A percentile compares a stretch with the other conserved stretches of the same genome.
Evolutionary conservation across 2,329 filamentous ascomycete species (phyloP).

Genomic region (Arthrobotrys megalospora): DNA sequence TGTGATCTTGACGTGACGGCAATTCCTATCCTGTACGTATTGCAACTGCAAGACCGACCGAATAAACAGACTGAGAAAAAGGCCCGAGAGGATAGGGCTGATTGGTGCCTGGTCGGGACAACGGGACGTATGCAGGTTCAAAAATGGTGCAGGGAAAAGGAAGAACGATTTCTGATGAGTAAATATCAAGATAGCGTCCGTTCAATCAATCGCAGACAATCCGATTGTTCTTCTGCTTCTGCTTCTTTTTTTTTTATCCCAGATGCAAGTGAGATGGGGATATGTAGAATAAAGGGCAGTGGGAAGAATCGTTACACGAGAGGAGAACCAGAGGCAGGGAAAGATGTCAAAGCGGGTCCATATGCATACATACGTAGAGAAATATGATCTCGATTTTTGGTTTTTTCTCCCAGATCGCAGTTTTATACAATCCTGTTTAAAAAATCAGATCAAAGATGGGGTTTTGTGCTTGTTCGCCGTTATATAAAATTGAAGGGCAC

Average conservation of each 20-base stretch:
- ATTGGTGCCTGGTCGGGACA: constrained; percentile 30
- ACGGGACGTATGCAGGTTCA: constrained; percentile 53
- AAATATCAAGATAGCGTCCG: constrained; percentile 20
- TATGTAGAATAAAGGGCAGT: not conserved
- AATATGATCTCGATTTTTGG: not conserved
- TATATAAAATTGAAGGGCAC: constrained; percentile 20
- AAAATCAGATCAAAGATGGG: not conserved
- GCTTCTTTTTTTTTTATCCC: not conserved
- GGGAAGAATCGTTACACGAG: constrained; percentile 20
- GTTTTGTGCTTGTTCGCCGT: constrained; percentile 9
- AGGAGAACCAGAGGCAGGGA: constrained; percentile 21
- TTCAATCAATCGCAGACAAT: constrained; percentile 16
- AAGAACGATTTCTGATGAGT: constrained; percentile 40
- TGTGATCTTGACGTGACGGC: constrained; percentile 26
- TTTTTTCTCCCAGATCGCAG: not conserved
- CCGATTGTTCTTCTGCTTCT: constrained; percentile 10
- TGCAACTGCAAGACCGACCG: not conserved
- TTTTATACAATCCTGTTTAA: constrained; percentile 3
- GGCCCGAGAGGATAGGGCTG: constrained; percentile 47
- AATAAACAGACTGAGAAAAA: constrained; percentile 18
- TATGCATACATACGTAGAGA: constrained; percentile 22
- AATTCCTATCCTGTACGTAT: not conserved
- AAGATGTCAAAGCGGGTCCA: constrained; percentile 34
- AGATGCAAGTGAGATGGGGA: constrained; percentile 32
- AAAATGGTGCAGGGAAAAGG: constrained; percentile 24